Conservation (phyloP, 2,329 filamentous ascomycete genomes). For the Stemphylium lycopersici region DNA sequence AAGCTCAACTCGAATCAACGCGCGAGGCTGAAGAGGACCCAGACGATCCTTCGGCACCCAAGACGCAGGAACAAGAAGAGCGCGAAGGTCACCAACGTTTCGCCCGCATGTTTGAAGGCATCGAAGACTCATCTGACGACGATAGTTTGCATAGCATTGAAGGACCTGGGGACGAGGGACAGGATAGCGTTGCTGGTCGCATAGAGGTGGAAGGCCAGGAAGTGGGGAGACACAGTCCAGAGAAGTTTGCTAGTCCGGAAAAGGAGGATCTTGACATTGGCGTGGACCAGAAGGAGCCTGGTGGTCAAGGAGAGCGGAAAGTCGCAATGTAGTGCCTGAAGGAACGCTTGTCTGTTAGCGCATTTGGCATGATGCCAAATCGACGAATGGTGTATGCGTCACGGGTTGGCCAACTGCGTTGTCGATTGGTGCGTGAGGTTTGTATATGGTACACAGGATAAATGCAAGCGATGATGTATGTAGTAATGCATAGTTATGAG, state of each 20-base stretch:
- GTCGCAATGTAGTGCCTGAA: conserved; percentile 3
- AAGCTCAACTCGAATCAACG: conserved; percentile 41
- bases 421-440: background rate
- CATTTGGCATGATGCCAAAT: background rate
- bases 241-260: conserved; percentile 10
- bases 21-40: conserved; percentile 27
- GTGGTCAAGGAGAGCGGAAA: background rate
- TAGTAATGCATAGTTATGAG: conserved; percentile 16
- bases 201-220: conserved; percentile 7
- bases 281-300: background rate
- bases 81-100: conserved; percentile 44
- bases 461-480: conserved; percentile 6
- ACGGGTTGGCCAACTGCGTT: background rate
- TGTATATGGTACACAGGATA: conserved; percentile 3
- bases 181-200: conserved; percentile 10
- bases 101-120: conserved; percentile 43
- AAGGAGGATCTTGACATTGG: background rate
- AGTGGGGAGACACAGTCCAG: conserved; percentile 7
- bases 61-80: conserved; percentile 36
- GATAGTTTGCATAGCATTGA: conserved; percentile 23
- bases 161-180: conserved; percentile 16
- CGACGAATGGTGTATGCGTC: background rate
- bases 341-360: background rate
- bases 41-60: conserved; percentile 9
- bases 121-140: conserved; percentile 40